Evolutionary conservation across 805 yeast genomes (phyloP).

Genomic region (Lipomyces oligophaga): DNA sequence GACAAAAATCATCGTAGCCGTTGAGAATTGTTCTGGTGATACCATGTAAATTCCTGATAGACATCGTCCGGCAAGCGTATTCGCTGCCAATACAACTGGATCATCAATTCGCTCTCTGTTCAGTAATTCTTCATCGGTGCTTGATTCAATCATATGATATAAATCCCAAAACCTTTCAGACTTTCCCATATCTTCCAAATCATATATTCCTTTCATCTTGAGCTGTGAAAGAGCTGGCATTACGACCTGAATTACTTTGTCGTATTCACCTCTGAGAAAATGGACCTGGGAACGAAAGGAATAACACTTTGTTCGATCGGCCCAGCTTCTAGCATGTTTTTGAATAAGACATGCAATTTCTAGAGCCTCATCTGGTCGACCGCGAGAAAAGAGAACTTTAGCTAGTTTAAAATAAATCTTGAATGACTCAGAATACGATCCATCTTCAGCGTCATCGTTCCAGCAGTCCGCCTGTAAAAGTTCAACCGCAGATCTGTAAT

Average conservation of each 20-base stretch:
- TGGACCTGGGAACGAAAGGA: slow-evolving; percentile 2
- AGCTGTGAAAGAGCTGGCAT: neutral
- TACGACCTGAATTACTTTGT: neutral
- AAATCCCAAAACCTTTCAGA: slow-evolving; percentile 14
- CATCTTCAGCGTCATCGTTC: slow-evolving; percentile 14
- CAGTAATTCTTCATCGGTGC: slow-evolving; percentile 19
- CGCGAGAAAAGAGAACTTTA: slow-evolving; percentile 13
- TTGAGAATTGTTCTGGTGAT: slow-evolving; percentile 12
- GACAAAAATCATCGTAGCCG: slow-evolving; percentile 2
- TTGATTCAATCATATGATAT: slow-evolving; percentile 6
- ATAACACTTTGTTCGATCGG: slow-evolving; percentile 5
- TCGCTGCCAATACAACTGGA: neutral
- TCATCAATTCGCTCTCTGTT: slow-evolving; percentile 1
- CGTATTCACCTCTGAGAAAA: slow-evolving; percentile 15
- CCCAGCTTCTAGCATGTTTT: neutral
- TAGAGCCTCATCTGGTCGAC: slow-evolving; percentile 10
- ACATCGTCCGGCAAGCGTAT: slow-evolving; percentile 7
- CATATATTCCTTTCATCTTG: neutral
- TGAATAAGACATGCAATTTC: neutral
- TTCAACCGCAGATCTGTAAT: slow-evolving; percentile 13
- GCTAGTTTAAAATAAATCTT: slow-evolving; percentile 10
- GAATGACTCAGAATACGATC: slow-evolving; percentile 19
- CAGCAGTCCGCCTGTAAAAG: slow-evolving; percentile 19
- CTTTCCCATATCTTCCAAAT: slow-evolving; percentile 5
- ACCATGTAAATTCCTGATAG: slow-evolving; percentile 12